Percentiles rank a stretch among this genome's conserved stretches.
phyloP scores from a whole-genome alignment of 306 rosid species.

The Cajanus cajan region DNA sequence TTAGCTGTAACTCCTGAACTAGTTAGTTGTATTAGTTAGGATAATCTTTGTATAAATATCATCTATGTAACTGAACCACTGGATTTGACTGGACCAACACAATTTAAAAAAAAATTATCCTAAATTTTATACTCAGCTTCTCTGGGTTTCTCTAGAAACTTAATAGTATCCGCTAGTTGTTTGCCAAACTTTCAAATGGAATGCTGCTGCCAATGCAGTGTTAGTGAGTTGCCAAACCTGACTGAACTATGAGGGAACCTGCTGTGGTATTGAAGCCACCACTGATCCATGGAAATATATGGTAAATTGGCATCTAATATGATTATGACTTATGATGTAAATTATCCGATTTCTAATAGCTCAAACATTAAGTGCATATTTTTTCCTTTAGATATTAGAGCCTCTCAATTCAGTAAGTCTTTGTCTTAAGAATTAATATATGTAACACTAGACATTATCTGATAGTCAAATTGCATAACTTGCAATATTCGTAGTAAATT shows the following conservation, averaged over 20 bases:
- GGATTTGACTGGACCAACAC: too few relatives aligned
- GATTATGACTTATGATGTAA: not conserved
- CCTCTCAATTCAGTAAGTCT: not conserved
- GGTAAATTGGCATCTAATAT: not conserved
- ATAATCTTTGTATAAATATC: not conserved
- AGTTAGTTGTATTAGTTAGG: not conserved
- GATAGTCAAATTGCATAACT: conserved; percentile 8
- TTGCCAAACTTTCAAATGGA: not conserved
- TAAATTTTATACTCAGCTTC: not conserved
- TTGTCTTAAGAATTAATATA: not conserved
- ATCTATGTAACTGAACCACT: not conserved
- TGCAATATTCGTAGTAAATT: not conserved
- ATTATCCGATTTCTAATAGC: not conserved
- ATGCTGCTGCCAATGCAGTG: not conserved
- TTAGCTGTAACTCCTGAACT: not conserved
- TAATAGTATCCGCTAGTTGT: not conserved
- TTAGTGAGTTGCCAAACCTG: not conserved
- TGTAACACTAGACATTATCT: not conserved
- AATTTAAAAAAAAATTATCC: too few relatives aligned
- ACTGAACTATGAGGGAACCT: not conserved
- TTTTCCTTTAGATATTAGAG: not conserved
- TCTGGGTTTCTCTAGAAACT: not conserved
- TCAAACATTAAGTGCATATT: not conserved
- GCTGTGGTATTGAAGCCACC: not conserved
- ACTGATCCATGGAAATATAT: not conserved